Conservation (phyloP, 2,329 filamentous ascomycete genomes). For the Penicillium sp. region DNA sequence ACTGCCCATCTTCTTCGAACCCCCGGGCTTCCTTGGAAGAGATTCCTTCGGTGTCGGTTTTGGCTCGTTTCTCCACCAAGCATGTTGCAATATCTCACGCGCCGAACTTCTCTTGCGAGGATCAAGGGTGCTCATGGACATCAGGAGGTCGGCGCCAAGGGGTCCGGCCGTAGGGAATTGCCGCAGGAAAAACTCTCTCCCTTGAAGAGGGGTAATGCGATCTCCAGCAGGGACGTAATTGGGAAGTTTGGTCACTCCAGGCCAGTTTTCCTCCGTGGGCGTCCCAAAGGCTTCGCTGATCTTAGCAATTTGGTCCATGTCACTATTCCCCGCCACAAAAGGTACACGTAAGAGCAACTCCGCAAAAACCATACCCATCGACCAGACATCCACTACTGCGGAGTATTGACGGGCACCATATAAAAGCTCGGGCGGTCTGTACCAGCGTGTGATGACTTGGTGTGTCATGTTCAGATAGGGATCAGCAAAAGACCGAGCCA, state of each 20-base stretch:
- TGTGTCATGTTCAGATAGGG: conserved; percentile 85
- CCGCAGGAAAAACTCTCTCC: conserved; percentile 67
- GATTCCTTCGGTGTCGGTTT: conserved; percentile 77
- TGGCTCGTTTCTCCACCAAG: conserved; percentile 82
- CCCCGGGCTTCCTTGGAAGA: conserved; percentile 72
- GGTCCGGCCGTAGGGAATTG: conserved; percentile 77
- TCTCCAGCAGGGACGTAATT: conserved; percentile 70
- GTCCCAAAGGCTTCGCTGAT: conserved; percentile 85
- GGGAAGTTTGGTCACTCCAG: conserved; percentile 75
- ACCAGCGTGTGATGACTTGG: conserved; percentile 96
- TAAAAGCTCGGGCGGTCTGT: conserved; percentile 87
- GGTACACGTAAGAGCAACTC: conserved; percentile 81
- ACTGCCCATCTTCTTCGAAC: conserved; percentile 70
- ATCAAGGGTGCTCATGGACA: conserved; percentile 79
- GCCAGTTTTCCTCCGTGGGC: conserved; percentile 92
- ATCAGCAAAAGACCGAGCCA: conserved; percentile 84
- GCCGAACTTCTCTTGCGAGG: conserved; percentile 81
- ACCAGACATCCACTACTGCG: conserved; percentile 91
- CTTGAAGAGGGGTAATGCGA: conserved; percentile 55
- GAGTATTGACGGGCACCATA: conserved; percentile 87
- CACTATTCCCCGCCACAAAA: conserved; percentile 77
- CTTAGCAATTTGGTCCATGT: conserved; percentile 79
- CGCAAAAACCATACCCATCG: conserved; percentile 85
- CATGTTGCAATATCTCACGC: conserved; percentile 70
- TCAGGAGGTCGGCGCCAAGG: conserved; percentile 81